These are phyloP conservation scores for Xylariales sp. DNA, from an alignment of 2,329 filamentous ascomycete genomes.

Conservation along the genomic window DNA sequence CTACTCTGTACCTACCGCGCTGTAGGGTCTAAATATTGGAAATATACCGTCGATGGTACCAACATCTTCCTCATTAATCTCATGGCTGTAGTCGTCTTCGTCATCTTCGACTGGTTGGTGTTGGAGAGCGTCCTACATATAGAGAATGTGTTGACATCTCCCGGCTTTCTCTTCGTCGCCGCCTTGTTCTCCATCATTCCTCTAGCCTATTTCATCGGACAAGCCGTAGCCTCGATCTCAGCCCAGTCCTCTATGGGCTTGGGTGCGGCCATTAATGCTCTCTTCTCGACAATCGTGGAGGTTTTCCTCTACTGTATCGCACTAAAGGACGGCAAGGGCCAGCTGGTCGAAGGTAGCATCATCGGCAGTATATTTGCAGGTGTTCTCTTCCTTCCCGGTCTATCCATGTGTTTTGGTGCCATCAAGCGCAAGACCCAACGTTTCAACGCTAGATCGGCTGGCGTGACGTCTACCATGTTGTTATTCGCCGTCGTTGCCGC, in stretches of 20 bases:
- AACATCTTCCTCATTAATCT: slow-evolving; percentile 99
- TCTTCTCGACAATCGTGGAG: slow-evolving; percentile 97
- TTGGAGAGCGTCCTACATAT: slow-evolving; percentile 76
- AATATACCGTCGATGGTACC: slow-evolving; percentile 97
- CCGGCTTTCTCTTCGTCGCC: slow-evolving; percentile 86
- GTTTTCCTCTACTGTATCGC: slow-evolving; percentile 98
- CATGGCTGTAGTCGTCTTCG: slow-evolving; percentile 91
- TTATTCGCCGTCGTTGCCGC: slow-evolving; percentile 95
- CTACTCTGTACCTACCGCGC: slow-evolving; percentile 97
- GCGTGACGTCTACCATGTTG: slow-evolving; percentile 97
- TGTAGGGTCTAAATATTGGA: slow-evolving; percentile 96
- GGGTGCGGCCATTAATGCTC: slow-evolving; percentile 95
- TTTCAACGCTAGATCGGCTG: slow-evolving; percentile 96
- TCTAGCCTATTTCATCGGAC: slow-evolving; percentile 96
- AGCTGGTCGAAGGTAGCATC: slow-evolving; percentile 94
- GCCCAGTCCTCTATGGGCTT: slow-evolving; percentile 98
- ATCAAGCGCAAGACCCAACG: slow-evolving; percentile 98
- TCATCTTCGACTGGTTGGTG: slow-evolving; percentile 92
- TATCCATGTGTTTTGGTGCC: slow-evolving; percentile 99
- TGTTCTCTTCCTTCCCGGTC: slow-evolving; percentile 90
- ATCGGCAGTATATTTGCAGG: slow-evolving; percentile 98
- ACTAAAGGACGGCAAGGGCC: slow-evolving; percentile 89
- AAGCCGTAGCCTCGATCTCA: slow-evolving; percentile 97
- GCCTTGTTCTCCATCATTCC: slow-evolving; percentile 94
- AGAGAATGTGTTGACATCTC: slow-evolving; percentile 79